Evolutionary conservation across 495 filamentous ascomycete genomes (phyloP), one percentile per base, ranked within the genome.

Genomic region (Tetracladium setigerum): DNA sequence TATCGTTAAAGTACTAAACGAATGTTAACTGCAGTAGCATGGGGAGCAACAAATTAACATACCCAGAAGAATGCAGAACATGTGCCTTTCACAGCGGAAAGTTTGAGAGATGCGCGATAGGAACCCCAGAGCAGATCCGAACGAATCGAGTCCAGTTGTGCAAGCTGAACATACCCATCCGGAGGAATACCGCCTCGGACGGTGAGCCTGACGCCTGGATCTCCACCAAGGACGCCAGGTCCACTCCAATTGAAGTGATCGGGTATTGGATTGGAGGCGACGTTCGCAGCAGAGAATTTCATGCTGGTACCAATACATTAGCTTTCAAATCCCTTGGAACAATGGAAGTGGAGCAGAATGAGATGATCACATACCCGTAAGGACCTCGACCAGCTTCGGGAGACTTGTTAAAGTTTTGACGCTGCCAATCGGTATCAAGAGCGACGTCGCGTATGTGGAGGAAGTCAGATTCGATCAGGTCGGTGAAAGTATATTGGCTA

Each of bases 1-100:
- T 82, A 60, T 89, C 77, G 59, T 88, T 85, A 60, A 73, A 73
- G 64, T 84, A 89, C 81, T 84, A 44, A 11, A 13, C 12, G 8
- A 16, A 30, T 10, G 31, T 42, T 43, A 57, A 37, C 16, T 42
- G 50, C 38, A 44, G 47, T 9, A 30, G 30, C 7, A 34, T 9
- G 17, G 16, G 8, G 31, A 14, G 9, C 9, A 15, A 33, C n/a
- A 4, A 30, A 33, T 5, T 15, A 40, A 58, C 69, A 27, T 66
- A 87, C 80, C 80, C 82, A 89, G 60, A 88, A 89, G 59, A 88
- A 88, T 13, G 85, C 82, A 16, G 71, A 78, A 62, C 85, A 89
- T 8, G 85, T 88, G 12, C 85, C 85, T 19, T 65, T 55, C 5
- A 73, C 54, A 45, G 55, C 56, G 1, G 81, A 74, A 33, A 81